These are phyloP conservation scores for Alternaria arbusti DNA, from an alignment of 2,329 filamentous ascomycete genomes.

Conservation along the genomic window DNA sequence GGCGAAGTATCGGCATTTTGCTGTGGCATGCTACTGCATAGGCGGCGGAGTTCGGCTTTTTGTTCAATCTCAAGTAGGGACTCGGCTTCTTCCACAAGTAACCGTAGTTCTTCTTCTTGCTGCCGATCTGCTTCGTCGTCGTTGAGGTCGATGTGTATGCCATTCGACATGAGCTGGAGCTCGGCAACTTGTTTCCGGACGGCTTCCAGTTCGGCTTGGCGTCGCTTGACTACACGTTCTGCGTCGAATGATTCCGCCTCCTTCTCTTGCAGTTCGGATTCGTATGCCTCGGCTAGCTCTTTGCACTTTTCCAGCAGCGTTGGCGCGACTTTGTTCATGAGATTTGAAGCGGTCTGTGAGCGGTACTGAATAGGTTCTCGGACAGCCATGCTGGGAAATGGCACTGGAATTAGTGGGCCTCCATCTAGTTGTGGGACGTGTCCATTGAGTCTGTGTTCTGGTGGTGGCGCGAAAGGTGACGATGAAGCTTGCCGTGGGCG, in stretches of 20 bases:
- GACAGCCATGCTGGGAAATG: conserved; percentile 29
- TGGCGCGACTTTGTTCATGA: conserved; percentile 69
- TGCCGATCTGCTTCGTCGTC: conserved; percentile 47
- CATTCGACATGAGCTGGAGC: conserved; percentile 47
- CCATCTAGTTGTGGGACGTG: conserved; percentile 27
- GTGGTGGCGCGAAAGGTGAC: conserved; percentile 59
- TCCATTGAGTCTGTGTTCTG: conserved; percentile 42
- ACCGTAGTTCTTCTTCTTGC: conserved; percentile 49
- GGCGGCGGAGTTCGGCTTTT: conserved; percentile 43
- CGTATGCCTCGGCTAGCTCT: conserved; percentile 61
- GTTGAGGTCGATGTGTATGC: conserved; percentile 36
- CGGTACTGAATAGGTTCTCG: conserved; percentile 45
- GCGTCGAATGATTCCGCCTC: conserved; percentile 60
- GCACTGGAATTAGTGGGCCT: conserved; percentile 32
- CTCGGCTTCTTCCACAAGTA: conserved; percentile 49
- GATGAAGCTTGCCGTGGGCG: conserved; percentile 75
- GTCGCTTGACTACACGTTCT: conserved; percentile 60
- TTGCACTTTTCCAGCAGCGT: conserved; percentile 57
- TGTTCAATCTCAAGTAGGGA: conserved; percentile 55
- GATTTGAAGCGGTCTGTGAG: conserved; percentile 59
- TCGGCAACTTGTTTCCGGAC: conserved; percentile 67
- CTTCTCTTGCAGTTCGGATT: conserved; percentile 77
- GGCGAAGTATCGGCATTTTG: conserved; percentile 37
- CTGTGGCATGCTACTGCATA: conserved; percentile 35
- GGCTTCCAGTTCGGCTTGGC: conserved; percentile 69